These are phyloP conservation scores for Fusarium camptoceras DNA, from an alignment of 2,329 filamentous ascomycete species.

Conservation along the genomic window DNA sequence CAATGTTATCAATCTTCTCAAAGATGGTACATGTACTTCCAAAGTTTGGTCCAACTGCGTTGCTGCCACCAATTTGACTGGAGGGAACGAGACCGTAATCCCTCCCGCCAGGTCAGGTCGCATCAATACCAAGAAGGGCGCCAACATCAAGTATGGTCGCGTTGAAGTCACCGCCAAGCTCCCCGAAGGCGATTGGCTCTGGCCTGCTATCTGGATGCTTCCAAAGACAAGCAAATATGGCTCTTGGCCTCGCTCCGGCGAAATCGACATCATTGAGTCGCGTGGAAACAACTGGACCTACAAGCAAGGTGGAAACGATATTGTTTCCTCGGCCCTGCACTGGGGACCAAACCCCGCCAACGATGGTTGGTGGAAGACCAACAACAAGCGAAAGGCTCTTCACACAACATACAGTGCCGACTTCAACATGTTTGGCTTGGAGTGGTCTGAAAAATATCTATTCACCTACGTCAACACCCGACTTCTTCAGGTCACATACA, in stretches of 20 bases:
- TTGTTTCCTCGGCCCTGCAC: slow-evolving; percentile 82
- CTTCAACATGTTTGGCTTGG: slow-evolving; percentile 83
- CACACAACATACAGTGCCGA: slow-evolving; percentile 77
- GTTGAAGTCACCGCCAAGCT: slow-evolving; percentile 83
- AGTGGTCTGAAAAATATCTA: slow-evolving; percentile 89
- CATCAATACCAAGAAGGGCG: slow-evolving; percentile 78
- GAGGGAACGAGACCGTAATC: slow-evolving; percentile 77
- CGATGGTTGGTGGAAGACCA: slow-evolving; percentile 87
- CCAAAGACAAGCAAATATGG: slow-evolving; percentile 79
- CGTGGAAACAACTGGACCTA: slow-evolving; percentile 87
- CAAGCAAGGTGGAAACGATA: slow-evolving; percentile 81
- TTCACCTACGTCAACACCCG: slow-evolving; percentile 88
- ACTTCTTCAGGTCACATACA: slow-evolving; percentile 83
- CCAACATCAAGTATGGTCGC: slow-evolving; percentile 81
- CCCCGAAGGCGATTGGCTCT: slow-evolving; percentile 85
- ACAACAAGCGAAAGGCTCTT: slow-evolving; percentile 78
- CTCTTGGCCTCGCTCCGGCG: slow-evolving; percentile 80
- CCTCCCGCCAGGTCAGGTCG: slow-evolving; percentile 83
- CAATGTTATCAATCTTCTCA: slow-evolving; percentile 74
- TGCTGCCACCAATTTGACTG: slow-evolving; percentile 76
- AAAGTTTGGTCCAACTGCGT: slow-evolving; percentile 68
- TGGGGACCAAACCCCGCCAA: slow-evolving; percentile 80
- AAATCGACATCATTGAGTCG: slow-evolving; percentile 85
- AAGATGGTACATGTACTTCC: slow-evolving; percentile 76
- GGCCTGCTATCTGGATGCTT: slow-evolving; percentile 94